phyloP scores from a whole-genome alignment of 805 yeast genomes.

The Jamesozyma spencerorum region DNA sequence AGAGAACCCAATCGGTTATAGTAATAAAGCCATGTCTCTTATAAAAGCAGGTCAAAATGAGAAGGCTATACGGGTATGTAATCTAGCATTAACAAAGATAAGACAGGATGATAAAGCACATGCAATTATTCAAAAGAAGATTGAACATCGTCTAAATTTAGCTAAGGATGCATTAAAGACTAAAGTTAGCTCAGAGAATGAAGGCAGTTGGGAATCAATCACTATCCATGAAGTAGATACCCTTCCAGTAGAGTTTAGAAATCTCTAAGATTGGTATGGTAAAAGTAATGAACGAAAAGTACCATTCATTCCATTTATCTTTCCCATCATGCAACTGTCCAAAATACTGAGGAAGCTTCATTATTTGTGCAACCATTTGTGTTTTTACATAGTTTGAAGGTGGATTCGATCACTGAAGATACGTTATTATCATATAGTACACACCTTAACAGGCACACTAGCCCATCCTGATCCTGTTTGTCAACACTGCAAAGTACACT shows the following conservation, averaged over 20 bases:
- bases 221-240: slow-evolving; percentile 36
- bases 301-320: too few relatives aligned
- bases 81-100: slow-evolving; percentile 34
- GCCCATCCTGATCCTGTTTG: too few relatives aligned
- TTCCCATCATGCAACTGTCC: too few relatives aligned
- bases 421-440: too few relatives aligned
- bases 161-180: slow-evolving; percentile 24
- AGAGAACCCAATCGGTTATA: slow-evolving; percentile 43
- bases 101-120: slow-evolving; percentile 16
- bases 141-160: slow-evolving; percentile 42
- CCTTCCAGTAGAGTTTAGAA: slow-evolving; percentile 34
- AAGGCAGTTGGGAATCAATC: slow-evolving; percentile 10
- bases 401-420: too few relatives aligned
- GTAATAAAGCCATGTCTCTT: slow-evolving; percentile 65
- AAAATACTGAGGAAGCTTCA: too few relatives aligned
- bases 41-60: slow-evolving; percentile 42
- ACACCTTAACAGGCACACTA: too few relatives aligned
- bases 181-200: not conserved
- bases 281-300: too few relatives aligned
- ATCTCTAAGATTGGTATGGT: slow-evolving; percentile 4
- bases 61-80: slow-evolving; percentile 42
- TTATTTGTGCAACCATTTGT: too few relatives aligned
- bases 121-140: slow-evolving; percentile 34
- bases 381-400: too few relatives aligned
- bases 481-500: too few relatives aligned